Percentiles rank a stretch among this genome's conserved stretches.
phyloP scores from a whole-genome alignment of 306 rosid species.

The Hippophae tibetana region DNA sequence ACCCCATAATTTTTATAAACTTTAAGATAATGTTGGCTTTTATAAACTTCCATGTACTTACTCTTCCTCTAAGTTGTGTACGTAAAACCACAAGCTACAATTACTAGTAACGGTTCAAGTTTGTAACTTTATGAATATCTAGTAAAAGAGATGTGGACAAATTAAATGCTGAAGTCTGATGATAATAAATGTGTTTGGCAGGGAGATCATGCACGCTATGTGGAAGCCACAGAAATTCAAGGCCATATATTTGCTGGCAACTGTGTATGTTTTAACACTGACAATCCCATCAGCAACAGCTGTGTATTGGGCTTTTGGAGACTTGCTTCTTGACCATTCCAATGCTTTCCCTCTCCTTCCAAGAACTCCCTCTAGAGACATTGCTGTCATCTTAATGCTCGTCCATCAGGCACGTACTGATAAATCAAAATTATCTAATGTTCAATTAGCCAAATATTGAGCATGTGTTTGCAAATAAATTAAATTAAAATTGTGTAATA shows the following conservation, averaged over 20 bases:
- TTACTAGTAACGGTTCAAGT: too few species aligned
- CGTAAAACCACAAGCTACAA: too few species aligned
- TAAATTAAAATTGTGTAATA: neutral
- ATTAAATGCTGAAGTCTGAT: too few species aligned
- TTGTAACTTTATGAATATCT: too few species aligned
- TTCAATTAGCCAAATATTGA: neutral
- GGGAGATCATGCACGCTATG: slow-evolving; percentile 99
- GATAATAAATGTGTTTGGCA: slow-evolving; percentile 14
- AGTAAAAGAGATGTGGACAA: too few species aligned
- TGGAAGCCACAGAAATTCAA: slow-evolving; percentile 98
- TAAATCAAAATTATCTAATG: neutral
- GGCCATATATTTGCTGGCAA: slow-evolving; percentile 71
- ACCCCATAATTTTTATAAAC: too few species aligned
- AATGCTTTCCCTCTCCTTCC: slow-evolving; percentile 95
- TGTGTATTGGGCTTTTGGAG: slow-evolving; percentile 98
- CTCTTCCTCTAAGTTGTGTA: too few species aligned
- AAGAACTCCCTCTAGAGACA: slow-evolving; percentile 63
- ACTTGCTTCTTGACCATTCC: slow-evolving; percentile 88
- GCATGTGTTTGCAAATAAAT: neutral
- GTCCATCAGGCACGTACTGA: slow-evolving; percentile 56
- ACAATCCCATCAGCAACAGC: slow-evolving; percentile 89
- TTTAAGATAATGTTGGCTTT: too few species aligned
- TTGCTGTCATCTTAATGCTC: slow-evolving; percentile 90
- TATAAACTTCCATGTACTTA: too few species aligned
- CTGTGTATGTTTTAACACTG: slow-evolving; percentile 82